These are phyloP conservation scores for Tricholoma sp. DNA, from an alignment of 768 basidiomycete genomes.

Conservation along the genomic window DNA sequence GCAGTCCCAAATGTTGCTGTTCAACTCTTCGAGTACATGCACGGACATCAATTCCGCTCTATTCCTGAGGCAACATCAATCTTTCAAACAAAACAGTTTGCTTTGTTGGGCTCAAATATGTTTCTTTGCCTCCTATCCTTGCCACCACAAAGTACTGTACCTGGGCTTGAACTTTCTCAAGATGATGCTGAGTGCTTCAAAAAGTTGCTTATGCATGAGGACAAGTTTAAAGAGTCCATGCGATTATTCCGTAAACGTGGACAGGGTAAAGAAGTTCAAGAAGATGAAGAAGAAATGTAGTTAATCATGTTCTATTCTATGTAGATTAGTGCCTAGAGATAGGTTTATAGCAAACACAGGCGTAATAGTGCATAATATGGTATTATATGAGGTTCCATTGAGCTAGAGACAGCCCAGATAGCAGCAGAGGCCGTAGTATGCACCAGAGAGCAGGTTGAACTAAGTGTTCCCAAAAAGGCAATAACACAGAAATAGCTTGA, in stretches of 20 bases:
- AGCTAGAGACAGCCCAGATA: no score
- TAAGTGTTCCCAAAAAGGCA: no score
- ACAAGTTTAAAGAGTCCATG: background rate
- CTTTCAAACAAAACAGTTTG: background rate
- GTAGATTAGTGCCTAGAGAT: no score
- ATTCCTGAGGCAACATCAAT: background rate
- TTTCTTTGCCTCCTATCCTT: background rate
- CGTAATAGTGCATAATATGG: no score
- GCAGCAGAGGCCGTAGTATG: no score
- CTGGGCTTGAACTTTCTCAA: background rate
- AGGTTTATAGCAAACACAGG: background rate
- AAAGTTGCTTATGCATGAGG: background rate
- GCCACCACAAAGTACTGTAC: background rate
- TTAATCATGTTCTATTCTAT: no score
- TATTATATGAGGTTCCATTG: no score
- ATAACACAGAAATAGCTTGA: no score
- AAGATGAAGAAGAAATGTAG: background rate
- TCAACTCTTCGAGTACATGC: slow-evolving; percentile 10
- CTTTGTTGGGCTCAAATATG: background rate
- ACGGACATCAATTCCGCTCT: background rate
- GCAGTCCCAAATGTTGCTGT: slow-evolving; percentile 18
- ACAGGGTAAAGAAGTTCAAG: background rate
- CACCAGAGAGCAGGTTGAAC: no score
- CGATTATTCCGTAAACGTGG: background rate
- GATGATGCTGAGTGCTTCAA: background rate